Conservation (phyloP, 164 flowering plant genomes). For the Annona squamosa region DNA sequence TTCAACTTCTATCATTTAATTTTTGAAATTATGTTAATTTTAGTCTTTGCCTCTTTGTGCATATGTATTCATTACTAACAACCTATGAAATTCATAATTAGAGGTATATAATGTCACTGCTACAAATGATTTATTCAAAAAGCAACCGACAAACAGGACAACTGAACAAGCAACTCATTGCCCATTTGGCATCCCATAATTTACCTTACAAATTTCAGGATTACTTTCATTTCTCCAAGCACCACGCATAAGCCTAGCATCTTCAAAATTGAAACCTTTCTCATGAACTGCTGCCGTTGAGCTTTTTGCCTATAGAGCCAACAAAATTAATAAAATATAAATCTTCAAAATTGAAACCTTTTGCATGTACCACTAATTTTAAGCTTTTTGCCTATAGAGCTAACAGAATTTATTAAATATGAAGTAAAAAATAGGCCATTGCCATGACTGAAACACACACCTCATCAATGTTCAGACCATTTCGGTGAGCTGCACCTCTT, state of each 20-base stretch:
- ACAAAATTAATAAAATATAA: constrained; percentile 3
- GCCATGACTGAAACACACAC: constrained; percentile 21
- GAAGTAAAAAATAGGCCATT: neutral
- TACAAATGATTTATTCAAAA: neutral
- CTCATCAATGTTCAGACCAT: constrained; percentile 57
- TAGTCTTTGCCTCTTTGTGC: no score
- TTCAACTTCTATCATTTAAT: no score
- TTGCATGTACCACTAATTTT: constrained; percentile 47
- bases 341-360: constrained; percentile 97
- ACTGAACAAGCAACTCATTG: neutral
- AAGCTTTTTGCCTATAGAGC: constrained; percentile 39
- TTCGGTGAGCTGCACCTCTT: constrained; percentile 62
- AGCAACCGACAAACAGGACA: neutral
- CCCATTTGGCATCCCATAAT: neutral
- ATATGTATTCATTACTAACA: no score
- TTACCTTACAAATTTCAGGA: constrained; percentile 85
- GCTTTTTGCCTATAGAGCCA: constrained; percentile 32
- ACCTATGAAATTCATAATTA: no score
- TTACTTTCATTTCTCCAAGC: constrained; percentile 94
- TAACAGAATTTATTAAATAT: constrained; percentile 1
- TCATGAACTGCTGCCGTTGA: constrained; percentile 50
- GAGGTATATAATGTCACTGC: neutral
- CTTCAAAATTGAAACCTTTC: constrained; percentile 96
- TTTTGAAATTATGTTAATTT: no score
- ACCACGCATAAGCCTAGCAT: constrained; percentile 83